Percentiles rank a stretch among this genome's conserved stretches.
These are phyloP conservation scores for Cetraspora pellucida DNA, from an alignment of 192 early-diverging fungal species.

Conservation along the genomic window DNA sequence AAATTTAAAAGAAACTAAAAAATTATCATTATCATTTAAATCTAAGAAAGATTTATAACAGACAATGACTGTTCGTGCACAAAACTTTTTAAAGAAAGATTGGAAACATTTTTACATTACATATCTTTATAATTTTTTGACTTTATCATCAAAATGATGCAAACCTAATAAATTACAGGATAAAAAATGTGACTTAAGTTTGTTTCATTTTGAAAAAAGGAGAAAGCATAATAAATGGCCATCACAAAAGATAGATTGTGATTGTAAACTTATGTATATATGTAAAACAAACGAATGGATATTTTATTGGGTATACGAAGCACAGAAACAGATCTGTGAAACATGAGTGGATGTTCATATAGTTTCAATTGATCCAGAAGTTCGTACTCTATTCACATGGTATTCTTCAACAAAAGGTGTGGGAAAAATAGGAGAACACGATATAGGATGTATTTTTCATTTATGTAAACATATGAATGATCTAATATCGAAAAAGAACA, in stretches of 20 bases:
- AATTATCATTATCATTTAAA: slow-evolving; percentile 11
- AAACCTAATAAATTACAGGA: slow-evolving; percentile 24
- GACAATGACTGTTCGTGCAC: neutral
- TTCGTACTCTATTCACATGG: slow-evolving; percentile 13
- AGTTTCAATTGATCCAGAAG: too few species aligned
- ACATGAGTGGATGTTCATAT: neutral
- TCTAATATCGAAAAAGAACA: slow-evolving; percentile 25
- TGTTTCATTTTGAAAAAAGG: slow-evolving; percentile 15
- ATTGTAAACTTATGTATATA: slow-evolving; percentile 29
- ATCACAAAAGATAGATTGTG: too few species aligned
- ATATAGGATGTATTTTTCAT: slow-evolving; percentile 25
- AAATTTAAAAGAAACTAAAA: slow-evolving; percentile 22
- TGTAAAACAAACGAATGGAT: slow-evolving; percentile 24
- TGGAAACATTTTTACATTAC: slow-evolving; percentile 17
- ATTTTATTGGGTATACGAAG: slow-evolving; percentile 22
- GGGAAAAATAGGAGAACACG: slow-evolving; percentile 19
- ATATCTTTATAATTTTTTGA: slow-evolving; percentile 21
- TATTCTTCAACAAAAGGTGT: neutral
- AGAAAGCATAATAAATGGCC: slow-evolving; percentile 23
- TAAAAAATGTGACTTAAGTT: neutral
- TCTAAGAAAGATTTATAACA: slow-evolving; percentile 22
- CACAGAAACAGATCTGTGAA: slow-evolving; percentile 18
- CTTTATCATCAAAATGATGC: slow-evolving; percentile 10
- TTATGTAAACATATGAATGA: slow-evolving; percentile 16
- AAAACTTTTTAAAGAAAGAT: slow-evolving; percentile 27